Evolutionary conservation across 2,329 filamentous ascomycete species (phyloP).

Genomic region (Aspergillus pseudoterreus): DNA sequence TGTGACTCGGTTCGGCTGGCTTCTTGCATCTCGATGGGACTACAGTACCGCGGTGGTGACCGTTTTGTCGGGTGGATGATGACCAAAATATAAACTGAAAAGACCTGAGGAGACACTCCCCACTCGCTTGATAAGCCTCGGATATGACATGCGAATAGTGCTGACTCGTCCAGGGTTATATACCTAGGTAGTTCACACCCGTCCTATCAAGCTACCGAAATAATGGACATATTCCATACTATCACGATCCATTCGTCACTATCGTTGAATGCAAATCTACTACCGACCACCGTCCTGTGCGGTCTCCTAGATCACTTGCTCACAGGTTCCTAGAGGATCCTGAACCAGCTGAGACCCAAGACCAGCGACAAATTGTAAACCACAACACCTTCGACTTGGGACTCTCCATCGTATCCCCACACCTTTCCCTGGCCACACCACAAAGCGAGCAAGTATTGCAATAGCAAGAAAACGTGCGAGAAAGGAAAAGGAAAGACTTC

Average conservation of each 20-base stretch:
- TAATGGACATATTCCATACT: neutral
- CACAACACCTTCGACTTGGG: too few relatives aligned
- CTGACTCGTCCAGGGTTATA: neutral
- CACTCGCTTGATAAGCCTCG: neutral
- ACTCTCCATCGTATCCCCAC: too few relatives aligned
- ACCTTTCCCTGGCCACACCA: too few relatives aligned
- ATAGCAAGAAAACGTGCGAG: too few relatives aligned
- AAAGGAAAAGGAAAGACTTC: too few relatives aligned
- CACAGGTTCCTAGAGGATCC: neutral
- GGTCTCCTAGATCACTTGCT: neutral
- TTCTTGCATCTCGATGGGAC: slow-evolving; percentile 8
- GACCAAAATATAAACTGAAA: slow-evolving; percentile 41
- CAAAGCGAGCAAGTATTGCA: too few relatives aligned
- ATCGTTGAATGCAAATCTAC: neutral
- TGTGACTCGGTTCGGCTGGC: slow-evolving; percentile 4
- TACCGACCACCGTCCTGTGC: neutral
- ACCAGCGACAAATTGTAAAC: too few relatives aligned
- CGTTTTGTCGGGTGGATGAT: slow-evolving; percentile 32
- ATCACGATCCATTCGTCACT: neutral
- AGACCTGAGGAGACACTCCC: slow-evolving; percentile 41
- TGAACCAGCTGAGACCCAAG: too few relatives aligned
- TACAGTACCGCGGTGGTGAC: slow-evolving; percentile 28
- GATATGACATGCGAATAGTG: neutral
- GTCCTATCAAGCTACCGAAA: too few relatives aligned
- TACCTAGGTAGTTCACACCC: too few relatives aligned